Evolutionary conservation across 208 protist genomes (phyloP).

Genomic region (Acanthamoeba quina): DNA sequence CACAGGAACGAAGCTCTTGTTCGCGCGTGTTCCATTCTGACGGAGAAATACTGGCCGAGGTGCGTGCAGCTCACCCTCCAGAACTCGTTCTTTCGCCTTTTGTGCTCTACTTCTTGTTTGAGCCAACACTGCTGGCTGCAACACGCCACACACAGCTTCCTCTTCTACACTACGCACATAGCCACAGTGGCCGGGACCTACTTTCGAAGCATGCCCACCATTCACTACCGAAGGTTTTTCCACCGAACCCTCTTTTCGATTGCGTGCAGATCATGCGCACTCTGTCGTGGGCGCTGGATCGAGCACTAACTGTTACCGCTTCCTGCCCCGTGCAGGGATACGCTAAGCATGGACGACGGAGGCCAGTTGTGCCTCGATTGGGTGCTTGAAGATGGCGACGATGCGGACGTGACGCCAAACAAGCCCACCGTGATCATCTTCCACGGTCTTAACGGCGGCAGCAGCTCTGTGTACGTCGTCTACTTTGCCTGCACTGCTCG

Average conservation of each 20-base stretch:
- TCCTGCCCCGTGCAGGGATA: neutral
- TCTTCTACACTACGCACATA: conserved; percentile 23
- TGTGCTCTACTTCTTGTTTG: neutral
- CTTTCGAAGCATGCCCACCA: neutral
- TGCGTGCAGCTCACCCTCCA: neutral
- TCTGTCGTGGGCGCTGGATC: too few relatives aligned
- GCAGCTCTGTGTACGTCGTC: neutral
- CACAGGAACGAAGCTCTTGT: neutral
- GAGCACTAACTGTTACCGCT: too few relatives aligned
- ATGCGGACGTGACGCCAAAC: too few relatives aligned
- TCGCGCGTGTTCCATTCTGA: neutral
- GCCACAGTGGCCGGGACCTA: conserved; percentile 35
- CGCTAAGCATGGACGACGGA: neutral
- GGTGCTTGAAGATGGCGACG: neutral
- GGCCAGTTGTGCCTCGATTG: conserved; percentile 36
- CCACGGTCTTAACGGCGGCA: conserved; percentile 62
- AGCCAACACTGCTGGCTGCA: too few relatives aligned
- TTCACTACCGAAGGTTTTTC: neutral
- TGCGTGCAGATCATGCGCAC: too few relatives aligned
- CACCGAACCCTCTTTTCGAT: neutral
- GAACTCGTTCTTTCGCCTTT: too few relatives aligned
- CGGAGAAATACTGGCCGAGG: conserved; percentile 51
- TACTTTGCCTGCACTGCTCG: neutral
- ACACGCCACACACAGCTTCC: neutral
- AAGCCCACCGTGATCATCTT: conserved; percentile 68